Base-by-base conservation (phyloP, 163 green algal genomes). In the Coccomyxa subellipsoidea region DNA sequence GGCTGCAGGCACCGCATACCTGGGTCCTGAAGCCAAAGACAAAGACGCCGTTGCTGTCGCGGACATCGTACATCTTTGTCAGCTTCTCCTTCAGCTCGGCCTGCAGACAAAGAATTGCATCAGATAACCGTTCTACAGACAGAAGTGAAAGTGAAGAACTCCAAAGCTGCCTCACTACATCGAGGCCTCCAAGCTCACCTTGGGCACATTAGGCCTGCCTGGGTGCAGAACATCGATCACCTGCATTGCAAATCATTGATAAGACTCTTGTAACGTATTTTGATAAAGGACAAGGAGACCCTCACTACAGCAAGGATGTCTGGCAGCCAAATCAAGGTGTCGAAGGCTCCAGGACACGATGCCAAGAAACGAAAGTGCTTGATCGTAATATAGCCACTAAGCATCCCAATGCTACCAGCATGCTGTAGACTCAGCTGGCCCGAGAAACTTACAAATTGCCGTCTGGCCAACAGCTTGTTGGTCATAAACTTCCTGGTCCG, bases 401-500 rank as follows among this genome's bases (percentile, higher is more conserved):
- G 21, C 23, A 12, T 8, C 5, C 3, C 21, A 27, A 18, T 59
- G 15, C 23, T 12, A 27, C 47, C 47, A 59, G 47, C 21, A 8
- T 59, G 47, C 21, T 59, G 47, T 18, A 59, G 35, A 8, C 37
- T 80, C 76, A 80, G 76, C 71, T 23, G 47, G 36, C 21, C 18
- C 10, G 4, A 32, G n/a, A 73, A 66, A 73, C 93, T 91, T 84
- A 99, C 97, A 82, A 99, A 99, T 90, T 99, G 97, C 83, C 91
- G 90, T 37, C 97, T 85, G 66, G 87, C 78, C 54, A 99, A 92
- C 79, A 99, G 94, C 72, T 93, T 85, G 93, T 99, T 99, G 32
- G 91, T 99, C 92, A 99, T 98, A 81, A 99, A 99, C 93, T 99
- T 99, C 82, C 97, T 91, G 53, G 97, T 99, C 37, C 97, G 89